Base-by-base conservation (phyloP, 495 filamentous ascomycete genomes). In the Cenococcum geophilum region DNA sequence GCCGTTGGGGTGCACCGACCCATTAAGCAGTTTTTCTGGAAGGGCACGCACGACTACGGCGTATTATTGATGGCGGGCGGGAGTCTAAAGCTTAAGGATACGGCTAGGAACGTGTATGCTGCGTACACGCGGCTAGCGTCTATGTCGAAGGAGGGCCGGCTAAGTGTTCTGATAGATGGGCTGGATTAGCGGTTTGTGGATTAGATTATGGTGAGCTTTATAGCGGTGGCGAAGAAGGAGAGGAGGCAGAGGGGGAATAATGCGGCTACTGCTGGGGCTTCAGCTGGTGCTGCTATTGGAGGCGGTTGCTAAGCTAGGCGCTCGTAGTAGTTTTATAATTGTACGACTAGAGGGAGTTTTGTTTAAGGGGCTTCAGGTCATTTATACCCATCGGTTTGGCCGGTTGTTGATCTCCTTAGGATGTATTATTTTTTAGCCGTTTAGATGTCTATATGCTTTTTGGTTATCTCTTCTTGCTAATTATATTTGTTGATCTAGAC, bases 121-220 rank as follows among this genome's bases (percentile, higher is more conserved):
- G 49, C 49, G 14, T 52, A 23, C 49, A 32, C 18, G 18, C 49
- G 49, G 21, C 42, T 47, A 1, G 4, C 2, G 42, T 32, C 27
- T 6, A 32, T 32, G 27, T 32, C 27, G 18, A 49, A 49, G 45
- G 45, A 49, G 6, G 45, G 45, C 18, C 45, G 22, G 45, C 45
- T 49, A 8, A 49, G n/a, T 49, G n/a, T 49, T 20, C 45, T 49
- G 45, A 18, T 49, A 0, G 45, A 49, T 18, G 45, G 45, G 5
- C 45, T 49, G 18, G 45, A 49, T 49, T 8, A 49, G 45, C 45
- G 9, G 14, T 49, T 49, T 49, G 18, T 49, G 45, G 45, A 49
- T n/a, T 14, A 49, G 16, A 49, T 49, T 22, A 14, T 49, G 6
- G 45, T 49, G 18, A 49, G 45, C 45, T 49, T 49, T n/a, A 49